Evolutionary conservation across 257 asterid genomes (phyloP).

Genomic region (Marsdenia floribunda): DNA sequence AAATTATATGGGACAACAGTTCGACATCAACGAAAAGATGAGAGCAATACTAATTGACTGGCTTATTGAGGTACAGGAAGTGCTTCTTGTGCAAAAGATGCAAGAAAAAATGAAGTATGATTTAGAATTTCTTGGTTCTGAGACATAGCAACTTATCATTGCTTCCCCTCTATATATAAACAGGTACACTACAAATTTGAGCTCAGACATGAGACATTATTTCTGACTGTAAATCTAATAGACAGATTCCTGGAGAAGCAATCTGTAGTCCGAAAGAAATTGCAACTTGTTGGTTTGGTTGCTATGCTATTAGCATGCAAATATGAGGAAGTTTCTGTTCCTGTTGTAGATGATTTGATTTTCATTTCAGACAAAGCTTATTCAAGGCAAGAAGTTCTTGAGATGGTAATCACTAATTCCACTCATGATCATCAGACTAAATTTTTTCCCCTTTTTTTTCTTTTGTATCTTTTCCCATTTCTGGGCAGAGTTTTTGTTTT

Average conservation of each 20-base stretch:
- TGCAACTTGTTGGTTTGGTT: slow-evolving; percentile 89
- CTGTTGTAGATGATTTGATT: slow-evolving; percentile 78
- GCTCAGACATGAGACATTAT: slow-evolving; percentile 76
- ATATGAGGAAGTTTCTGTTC: slow-evolving; percentile 87
- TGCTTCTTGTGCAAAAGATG: not conserved
- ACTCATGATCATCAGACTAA: not conserved
- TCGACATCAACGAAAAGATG: slow-evolving; percentile 82
- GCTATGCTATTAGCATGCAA: slow-evolving; percentile 95
- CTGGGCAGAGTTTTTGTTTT: not conserved
- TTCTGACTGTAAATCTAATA: slow-evolving; percentile 70
- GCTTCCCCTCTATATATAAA: slow-evolving; percentile 3
- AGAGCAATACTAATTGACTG: slow-evolving; percentile 86
- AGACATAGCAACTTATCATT: not conserved
- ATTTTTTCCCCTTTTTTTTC: too few relatives aligned
- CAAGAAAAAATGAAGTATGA: not conserved
- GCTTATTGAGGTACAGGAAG: slow-evolving; percentile 67
- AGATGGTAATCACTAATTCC: slow-evolving; percentile 48
- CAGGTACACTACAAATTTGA: slow-evolving; percentile 97
- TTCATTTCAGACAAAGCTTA: slow-evolving; percentile 91
- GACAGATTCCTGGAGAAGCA: slow-evolving; percentile 81
- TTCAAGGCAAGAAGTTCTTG: slow-evolving; percentile 68
- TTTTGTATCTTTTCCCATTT: not conserved
- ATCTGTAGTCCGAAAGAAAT: slow-evolving; percentile 66
- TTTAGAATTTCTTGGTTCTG: not conserved
- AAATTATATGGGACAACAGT: slow-evolving; percentile 67